Evolutionary conservation across 805 yeast species (phyloP).

Genomic region (Ogataea methylovora): DNA sequence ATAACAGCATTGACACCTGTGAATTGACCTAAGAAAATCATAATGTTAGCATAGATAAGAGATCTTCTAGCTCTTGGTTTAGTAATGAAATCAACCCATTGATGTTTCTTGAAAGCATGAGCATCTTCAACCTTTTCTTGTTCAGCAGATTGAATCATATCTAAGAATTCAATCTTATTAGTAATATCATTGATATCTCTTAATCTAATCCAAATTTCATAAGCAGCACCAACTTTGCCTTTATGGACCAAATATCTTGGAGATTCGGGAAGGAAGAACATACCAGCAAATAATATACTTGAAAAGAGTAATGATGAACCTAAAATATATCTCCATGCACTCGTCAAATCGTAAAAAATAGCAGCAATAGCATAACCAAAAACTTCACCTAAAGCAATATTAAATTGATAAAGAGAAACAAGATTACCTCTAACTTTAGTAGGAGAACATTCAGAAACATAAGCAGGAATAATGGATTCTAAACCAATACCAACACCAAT

Average conservation of each 20-base stretch:
- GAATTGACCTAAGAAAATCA: conserved; percentile 56
- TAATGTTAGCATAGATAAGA: conserved; percentile 45
- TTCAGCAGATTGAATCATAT: conserved; percentile 44
- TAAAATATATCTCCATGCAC: conserved; percentile 61
- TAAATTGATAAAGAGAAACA: conserved; percentile 57
- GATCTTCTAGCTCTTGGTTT: conserved; percentile 58
- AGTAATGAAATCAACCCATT: conserved; percentile 43
- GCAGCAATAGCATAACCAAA: conserved; percentile 59
- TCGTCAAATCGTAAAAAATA: conserved; percentile 45
- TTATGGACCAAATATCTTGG: conserved; percentile 54
- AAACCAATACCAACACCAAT: conserved; percentile 61
- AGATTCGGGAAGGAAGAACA: conserved; percentile 52
- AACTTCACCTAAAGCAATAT: conserved; percentile 61
- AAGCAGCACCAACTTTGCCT: conserved; percentile 44
- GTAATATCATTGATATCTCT: conserved; percentile 37
- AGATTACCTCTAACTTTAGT: conserved; percentile 50
- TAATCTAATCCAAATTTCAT: conserved; percentile 46
- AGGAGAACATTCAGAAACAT: conserved; percentile 55
- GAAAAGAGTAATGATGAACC: conserved; percentile 59
- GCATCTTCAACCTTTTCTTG: conserved; percentile 30
- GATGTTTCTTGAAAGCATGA: conserved; percentile 25
- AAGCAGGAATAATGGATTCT: conserved; percentile 60
- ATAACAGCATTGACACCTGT: conserved; percentile 63
- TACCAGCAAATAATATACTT: conserved; percentile 39
- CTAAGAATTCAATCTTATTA: conserved; percentile 47